Conservation (phyloP, 2,329 filamentous ascomycete species). For the Alternaria burnsii region DNA sequence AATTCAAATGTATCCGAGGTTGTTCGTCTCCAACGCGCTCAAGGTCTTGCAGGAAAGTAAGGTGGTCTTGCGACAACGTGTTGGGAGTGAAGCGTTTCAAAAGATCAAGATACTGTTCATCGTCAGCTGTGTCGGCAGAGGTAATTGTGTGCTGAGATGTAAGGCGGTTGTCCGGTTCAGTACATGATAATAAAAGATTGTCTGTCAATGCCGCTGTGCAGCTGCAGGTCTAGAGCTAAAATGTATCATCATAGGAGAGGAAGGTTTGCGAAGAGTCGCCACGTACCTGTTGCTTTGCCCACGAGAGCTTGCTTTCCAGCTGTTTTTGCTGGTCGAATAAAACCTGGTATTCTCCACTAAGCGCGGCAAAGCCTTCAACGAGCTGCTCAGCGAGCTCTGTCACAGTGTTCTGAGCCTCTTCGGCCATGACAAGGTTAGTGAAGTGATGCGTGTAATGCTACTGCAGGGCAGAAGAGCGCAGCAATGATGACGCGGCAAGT, state of each 20-base stretch:
- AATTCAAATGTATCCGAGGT: constrained; percentile 35
- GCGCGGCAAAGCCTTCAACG: constrained; percentile 57
- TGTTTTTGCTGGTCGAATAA: constrained; percentile 55
- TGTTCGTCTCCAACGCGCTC: constrained; percentile 46
- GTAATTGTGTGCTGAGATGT: neutral
- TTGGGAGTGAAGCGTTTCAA: constrained; percentile 51
- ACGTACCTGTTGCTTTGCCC: constrained; percentile 60
- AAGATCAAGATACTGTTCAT: constrained; percentile 49
- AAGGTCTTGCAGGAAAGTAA: constrained; percentile 50
- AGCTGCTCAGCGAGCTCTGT: constrained; percentile 53
- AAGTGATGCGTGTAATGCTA: constrained; percentile 13
- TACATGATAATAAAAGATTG: constrained; percentile 51
- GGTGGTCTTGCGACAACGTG: constrained; percentile 51
- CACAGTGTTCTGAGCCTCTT: constrained; percentile 34
- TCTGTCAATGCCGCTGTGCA: constrained; percentile 56
- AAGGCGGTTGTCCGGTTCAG: constrained; percentile 42
- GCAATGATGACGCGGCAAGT: constrained; percentile 37
- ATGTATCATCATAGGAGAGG: constrained; percentile 53
- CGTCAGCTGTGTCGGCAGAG: constrained; percentile 28
- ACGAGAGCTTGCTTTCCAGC: constrained; percentile 58
- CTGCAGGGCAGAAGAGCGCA: constrained; percentile 17
- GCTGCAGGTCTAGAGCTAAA: constrained; percentile 64
- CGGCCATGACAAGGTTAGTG: constrained; percentile 36
- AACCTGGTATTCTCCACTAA: constrained; percentile 58
- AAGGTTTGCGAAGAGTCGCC: constrained; percentile 4